phyloP scores from a whole-genome alignment of 2,329 filamentous ascomycete species.

The Ceratocystis variospora region DNA sequence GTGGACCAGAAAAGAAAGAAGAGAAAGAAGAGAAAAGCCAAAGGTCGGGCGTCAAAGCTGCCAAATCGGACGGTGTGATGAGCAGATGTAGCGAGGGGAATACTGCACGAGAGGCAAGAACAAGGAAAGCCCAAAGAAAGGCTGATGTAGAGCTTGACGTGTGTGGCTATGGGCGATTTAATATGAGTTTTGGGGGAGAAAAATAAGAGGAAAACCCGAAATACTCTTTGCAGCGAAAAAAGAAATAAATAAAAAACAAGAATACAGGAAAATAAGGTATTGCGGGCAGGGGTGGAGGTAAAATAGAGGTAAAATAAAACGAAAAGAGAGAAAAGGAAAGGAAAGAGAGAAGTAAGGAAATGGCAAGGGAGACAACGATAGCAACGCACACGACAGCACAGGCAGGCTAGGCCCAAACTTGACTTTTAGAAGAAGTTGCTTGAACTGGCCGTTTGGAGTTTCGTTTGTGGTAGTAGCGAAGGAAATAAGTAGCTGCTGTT shows the following conservation, averaged over 20 bases:
- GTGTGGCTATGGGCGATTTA: not conserved
- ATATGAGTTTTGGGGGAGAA: not conserved
- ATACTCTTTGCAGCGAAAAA: no score
- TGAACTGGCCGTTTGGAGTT: not conserved
- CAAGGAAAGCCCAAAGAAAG: not conserved
- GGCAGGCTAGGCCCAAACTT: not conserved
- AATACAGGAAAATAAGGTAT: not conserved
- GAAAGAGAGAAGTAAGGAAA: not conserved
- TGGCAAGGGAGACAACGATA: not conserved
- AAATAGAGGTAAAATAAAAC: not conserved
- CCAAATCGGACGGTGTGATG: not conserved
- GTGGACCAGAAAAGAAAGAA: not conserved
- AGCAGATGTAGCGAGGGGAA: not conserved
- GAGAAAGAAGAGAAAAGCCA: not conserved
- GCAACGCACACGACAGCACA: not conserved
- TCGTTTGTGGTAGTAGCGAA: slow-evolving; percentile 3
- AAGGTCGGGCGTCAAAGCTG: not conserved
- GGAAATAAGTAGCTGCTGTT: not conserved
- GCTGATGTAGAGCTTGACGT: not conserved
- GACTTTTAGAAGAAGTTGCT: not conserved
- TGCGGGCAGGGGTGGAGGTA: not conserved
- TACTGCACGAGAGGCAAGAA: not conserved
- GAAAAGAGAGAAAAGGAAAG: not conserved
- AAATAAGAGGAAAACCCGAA: not conserved
- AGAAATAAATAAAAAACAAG: not conserved